Percentiles rank a stretch among this genome's conserved stretches.
phyloP scores from a whole-genome alignment of 192 early-diverging fungal genomes.

The Coemansia erecta region DNA sequence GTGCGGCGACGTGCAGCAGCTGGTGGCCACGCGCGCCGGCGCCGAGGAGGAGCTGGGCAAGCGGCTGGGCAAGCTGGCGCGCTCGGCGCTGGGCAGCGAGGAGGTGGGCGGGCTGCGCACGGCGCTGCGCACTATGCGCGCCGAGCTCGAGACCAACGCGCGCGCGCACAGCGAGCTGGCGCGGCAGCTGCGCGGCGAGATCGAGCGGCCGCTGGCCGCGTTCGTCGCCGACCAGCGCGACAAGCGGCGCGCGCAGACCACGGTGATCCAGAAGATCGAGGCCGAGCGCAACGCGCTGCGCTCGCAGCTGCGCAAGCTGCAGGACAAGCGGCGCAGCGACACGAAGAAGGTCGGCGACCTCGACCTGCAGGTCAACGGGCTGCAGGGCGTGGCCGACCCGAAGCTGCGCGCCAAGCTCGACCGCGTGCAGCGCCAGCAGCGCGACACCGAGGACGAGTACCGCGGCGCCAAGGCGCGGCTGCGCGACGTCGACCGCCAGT shows the following conservation, averaged over 20 bases:
- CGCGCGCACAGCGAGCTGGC: conserved; percentile 64
- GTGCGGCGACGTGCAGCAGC: conserved; percentile 61
- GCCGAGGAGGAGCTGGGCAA: conserved; percentile 74
- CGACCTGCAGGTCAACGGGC: conserved; percentile 41
- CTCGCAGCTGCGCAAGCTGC: conserved; percentile 52
- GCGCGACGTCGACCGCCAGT: conserved; percentile 48
- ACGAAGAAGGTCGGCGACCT: conserved; percentile 54
- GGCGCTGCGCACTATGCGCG: conserved; percentile 57
- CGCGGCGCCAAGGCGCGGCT: conserved; percentile 24
- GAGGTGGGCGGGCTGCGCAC: conserved; percentile 64
- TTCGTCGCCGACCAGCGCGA: conserved; percentile 69
- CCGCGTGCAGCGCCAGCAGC: conserved; percentile 37
- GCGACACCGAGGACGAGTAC: conserved; percentile 48
- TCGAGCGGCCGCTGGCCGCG: conserved; percentile 58
- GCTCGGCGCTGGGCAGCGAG: conserved; percentile 61
- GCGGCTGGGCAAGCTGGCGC: conserved; percentile 60
- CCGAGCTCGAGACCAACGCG: conserved; percentile 64
- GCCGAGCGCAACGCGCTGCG: conserved; percentile 45
- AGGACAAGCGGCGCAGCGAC: conserved; percentile 58
- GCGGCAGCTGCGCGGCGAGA: conserved; percentile 58
- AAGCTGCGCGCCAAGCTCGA: conserved; percentile 46
- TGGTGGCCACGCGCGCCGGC: conserved; percentile 59
- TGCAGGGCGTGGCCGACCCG: conserved; percentile 41
- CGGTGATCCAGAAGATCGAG: conserved; percentile 50
- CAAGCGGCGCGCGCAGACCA: conserved; percentile 56